Conservation (phyloP, 1,284 basidiomycete species). For the Apiotrichum brassicae region DNA sequence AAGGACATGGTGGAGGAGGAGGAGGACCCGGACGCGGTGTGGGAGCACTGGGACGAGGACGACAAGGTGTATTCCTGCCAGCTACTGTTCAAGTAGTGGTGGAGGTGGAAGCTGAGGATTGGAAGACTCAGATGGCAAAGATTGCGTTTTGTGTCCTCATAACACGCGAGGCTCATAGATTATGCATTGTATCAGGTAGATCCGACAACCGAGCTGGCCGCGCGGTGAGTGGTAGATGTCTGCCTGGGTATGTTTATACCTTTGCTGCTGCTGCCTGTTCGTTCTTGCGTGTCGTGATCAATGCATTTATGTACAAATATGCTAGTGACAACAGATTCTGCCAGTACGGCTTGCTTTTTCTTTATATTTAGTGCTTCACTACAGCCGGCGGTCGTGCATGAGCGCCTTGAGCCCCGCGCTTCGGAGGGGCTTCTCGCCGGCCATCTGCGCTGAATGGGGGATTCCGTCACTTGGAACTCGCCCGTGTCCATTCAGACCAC, state of each 20-base stretch:
- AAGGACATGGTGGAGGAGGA: slow-evolving; percentile 80
- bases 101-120: too few species aligned
- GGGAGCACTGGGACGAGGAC: slow-evolving; percentile 96
- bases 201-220: neutral
- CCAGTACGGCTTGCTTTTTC: neutral
- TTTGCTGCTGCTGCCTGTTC: too few species aligned
- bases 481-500: neutral
- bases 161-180: neutral
- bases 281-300: neutral
- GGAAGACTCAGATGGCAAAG: too few species aligned
- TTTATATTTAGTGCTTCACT: neutral
- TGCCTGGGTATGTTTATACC: too few species aligned
- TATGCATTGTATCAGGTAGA: neutral
- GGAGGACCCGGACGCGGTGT: slow-evolving; percentile 80
- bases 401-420: slow-evolving; percentile 8
- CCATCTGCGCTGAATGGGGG: neutral
- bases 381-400: slow-evolving; percentile 9
- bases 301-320: slow-evolving; percentile 7
- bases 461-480: neutral
- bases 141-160: too few species aligned
- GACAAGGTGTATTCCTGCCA: slow-evolving; percentile 94
- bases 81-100: slow-evolving; percentile 65
- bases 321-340: slow-evolving; percentile 6
- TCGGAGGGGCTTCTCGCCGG: neutral
- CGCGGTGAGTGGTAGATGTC: too few species aligned